Evolutionary conservation across 2,329 filamentous ascomycete genomes (phyloP).

Genomic region (Xylariales sp.): DNA sequence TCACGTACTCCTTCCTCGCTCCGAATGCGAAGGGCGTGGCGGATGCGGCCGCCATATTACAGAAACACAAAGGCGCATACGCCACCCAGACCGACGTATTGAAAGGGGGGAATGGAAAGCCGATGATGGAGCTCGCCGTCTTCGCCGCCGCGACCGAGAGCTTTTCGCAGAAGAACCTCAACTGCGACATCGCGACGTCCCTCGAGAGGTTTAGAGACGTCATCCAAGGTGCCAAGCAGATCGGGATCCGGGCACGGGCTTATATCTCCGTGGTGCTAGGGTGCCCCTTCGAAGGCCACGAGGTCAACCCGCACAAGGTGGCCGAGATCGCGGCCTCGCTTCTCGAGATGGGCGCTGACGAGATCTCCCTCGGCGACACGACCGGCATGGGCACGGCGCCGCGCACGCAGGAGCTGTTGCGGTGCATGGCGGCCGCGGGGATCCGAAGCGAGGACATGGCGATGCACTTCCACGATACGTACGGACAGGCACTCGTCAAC

Average conservation of each 20-base stretch:
- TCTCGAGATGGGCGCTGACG: constrained; percentile 88
- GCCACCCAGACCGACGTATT: constrained; percentile 62
- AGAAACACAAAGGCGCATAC: constrained; percentile 61
- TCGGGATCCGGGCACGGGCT: constrained; percentile 76
- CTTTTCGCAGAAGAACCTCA: constrained; percentile 85
- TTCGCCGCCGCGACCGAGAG: constrained; percentile 85
- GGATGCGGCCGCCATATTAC: constrained; percentile 67
- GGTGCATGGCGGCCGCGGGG: constrained; percentile 61
- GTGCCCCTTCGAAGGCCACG: constrained; percentile 78
- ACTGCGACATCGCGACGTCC: constrained; percentile 81
- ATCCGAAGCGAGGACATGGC: constrained; percentile 68
- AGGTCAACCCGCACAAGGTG: constrained; percentile 71
- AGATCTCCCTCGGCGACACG: constrained; percentile 90
- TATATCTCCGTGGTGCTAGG: constrained; percentile 85
- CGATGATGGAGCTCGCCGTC: constrained; percentile 76
- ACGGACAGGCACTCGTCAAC: constrained; percentile 75
- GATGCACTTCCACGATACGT: constrained; percentile 79
- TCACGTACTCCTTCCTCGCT: constrained; percentile 84
- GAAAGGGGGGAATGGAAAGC: constrained; percentile 55
- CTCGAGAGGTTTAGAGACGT: constrained; percentile 77
- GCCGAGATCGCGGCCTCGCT: constrained; percentile 75
- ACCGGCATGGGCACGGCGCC: constrained; percentile 83
- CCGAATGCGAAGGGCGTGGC: constrained; percentile 80
- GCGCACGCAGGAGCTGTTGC: constrained; percentile 57
- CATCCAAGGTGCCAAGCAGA: constrained; percentile 73